A percentile compares a stretch with the other conserved stretches of the same genome.
Conservation (phyloP, 2,329 filamentous ascomycete species). For the Colletotrichum gigasporum region DNA sequence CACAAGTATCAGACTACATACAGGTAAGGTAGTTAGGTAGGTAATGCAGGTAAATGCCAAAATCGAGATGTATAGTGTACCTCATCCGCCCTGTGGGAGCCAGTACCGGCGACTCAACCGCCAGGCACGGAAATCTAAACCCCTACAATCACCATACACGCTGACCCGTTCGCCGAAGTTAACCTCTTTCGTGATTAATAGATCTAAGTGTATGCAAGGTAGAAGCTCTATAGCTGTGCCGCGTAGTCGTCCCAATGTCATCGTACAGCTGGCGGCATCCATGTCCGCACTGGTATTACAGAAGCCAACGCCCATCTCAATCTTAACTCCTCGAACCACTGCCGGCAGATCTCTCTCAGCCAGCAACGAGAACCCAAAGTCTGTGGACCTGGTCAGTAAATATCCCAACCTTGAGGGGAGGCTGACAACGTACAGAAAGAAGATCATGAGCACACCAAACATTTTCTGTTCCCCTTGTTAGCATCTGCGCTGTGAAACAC, state of each 20-base stretch:
- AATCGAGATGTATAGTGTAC: not conserved
- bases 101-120: too few relatives aligned
- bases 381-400: slow-evolving; percentile 40
- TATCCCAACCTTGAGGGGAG: slow-evolving; percentile 29
- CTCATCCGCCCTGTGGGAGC: too few relatives aligned
- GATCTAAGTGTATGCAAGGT: slow-evolving; percentile 26
- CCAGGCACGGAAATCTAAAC: too few relatives aligned
- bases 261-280: slow-evolving; percentile 18
- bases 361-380: slow-evolving; percentile 75
- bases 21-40: too few relatives aligned
- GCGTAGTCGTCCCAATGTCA: slow-evolving; percentile 17
- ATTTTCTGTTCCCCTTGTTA: slow-evolving; percentile 54
- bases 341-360: slow-evolving; percentile 41
- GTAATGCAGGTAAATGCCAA: too few relatives aligned
- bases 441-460: slow-evolving; percentile 94
- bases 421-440: slow-evolving; percentile 69
- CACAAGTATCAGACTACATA: too few relatives aligned
- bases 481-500: not conserved
- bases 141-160: not conserved
- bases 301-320: slow-evolving; percentile 14
- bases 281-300: slow-evolving; percentile 26
- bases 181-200: slow-evolving; percentile 29
- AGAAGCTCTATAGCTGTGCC: slow-evolving; percentile 20
- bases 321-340: not conserved
- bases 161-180: slow-evolving; percentile 19